phyloP scores from a whole-genome alignment of 2,329 filamentous ascomycete species.

The Lachnellula cervina region DNA sequence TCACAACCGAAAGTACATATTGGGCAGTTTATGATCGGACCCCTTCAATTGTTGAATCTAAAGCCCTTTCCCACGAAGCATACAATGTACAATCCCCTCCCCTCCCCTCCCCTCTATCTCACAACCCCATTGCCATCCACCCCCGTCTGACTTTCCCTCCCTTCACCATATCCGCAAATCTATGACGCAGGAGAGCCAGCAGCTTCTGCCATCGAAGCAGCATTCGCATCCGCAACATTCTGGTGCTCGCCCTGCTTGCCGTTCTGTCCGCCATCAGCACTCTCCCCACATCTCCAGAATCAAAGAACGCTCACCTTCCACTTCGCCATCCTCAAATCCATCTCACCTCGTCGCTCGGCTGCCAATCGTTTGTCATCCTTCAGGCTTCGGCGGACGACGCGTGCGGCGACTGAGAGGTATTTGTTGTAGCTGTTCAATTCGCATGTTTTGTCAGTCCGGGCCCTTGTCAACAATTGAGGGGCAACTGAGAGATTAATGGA shows the following conservation, averaged over 20 bases:
- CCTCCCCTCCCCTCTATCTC: not conserved
- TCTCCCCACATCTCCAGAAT: slow-evolving; percentile 9
- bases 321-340: slow-evolving; percentile 85
- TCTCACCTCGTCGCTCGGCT: slow-evolving; percentile 85
- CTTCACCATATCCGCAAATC: slow-evolving; percentile 1
- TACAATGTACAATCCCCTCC: slow-evolving; percentile 11
- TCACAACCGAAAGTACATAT: no score
- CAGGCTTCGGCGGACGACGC: slow-evolving; percentile 90
- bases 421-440: slow-evolving; percentile 86
- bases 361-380: slow-evolving; percentile 88
- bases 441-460: slow-evolving; percentile 24
- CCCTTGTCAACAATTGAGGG: slow-evolving; percentile 6
- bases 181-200: slow-evolving; percentile 19
- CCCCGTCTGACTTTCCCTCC: not conserved
- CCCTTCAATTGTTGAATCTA: slow-evolving; percentile 5
- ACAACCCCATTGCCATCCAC: not conserved
- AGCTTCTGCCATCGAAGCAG: slow-evolving; percentile 31
- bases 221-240: slow-evolving; percentile 59
- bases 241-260: slow-evolving; percentile 90
- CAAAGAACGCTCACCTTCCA: slow-evolving; percentile 71
- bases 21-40: not conserved
- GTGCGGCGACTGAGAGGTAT: slow-evolving; percentile 92
- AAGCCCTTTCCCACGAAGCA: not conserved
- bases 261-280: slow-evolving; percentile 54
- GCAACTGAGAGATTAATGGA: not conserved